phyloP scores from a whole-genome alignment of 306 rosid genomes.

The Gastrolobium villosum region DNA sequence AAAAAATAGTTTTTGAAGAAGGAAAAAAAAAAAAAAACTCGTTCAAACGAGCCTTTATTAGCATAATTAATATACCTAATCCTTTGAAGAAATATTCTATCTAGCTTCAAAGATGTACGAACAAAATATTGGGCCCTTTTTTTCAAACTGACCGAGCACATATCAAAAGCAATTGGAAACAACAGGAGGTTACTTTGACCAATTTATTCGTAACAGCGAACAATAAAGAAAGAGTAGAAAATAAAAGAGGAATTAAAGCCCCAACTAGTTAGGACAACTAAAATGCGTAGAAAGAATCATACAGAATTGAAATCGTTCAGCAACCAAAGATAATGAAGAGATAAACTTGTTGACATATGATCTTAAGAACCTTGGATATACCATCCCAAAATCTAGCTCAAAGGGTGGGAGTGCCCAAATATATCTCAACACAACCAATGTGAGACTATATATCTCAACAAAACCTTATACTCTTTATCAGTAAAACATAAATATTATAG shows the following conservation, averaged over 20 bases:
- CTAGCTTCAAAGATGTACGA: constrained; percentile 25
- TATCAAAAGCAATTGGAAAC: constrained; percentile 3
- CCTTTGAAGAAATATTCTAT: constrained; percentile 27
- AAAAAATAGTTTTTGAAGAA: too few species aligned
- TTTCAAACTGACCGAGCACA: constrained; percentile 1
- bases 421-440: too few species aligned
- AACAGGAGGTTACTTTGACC: constrained; percentile 25
- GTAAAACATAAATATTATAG: constrained; percentile 14
- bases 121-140: constrained; percentile 2
- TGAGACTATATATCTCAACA: too few species aligned
- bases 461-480: constrained; percentile 16
- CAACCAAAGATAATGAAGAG: constrained; percentile 14
- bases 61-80: constrained; percentile 15
- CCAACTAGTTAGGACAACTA: constrained; percentile 9
- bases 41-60: too few species aligned
- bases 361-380: too few species aligned
- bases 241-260: background rate
- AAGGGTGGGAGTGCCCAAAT: too few species aligned
- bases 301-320: background rate
- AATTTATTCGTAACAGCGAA: background rate
- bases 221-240: background rate
- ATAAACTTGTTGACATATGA: too few species aligned
- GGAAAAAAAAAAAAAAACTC: too few species aligned
- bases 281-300: background rate
- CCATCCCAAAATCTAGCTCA: too few species aligned